Evolutionary conservation across 2,329 filamentous ascomycete genomes (phyloP), one percentile per base, ranked within the genome.

Genomic region (Aphanocladium album): DNA sequence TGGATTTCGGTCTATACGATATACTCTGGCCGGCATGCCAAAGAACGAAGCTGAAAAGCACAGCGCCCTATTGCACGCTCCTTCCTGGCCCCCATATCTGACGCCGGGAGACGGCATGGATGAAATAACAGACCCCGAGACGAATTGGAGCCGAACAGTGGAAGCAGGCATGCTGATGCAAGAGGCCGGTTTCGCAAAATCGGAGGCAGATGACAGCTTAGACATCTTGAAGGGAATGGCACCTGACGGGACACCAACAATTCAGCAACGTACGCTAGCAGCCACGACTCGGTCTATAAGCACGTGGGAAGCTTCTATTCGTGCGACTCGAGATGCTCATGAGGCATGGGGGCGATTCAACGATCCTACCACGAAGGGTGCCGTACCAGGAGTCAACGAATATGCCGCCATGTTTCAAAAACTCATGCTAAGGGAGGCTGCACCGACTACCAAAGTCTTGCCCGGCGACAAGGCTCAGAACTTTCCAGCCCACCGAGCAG

Each of bases 401-500:
- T 88, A 86, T 66, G 75, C 77, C 8, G 82, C 83, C 60, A 84
- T 88, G 82, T 83, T 88, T 63, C 69, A 79, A 58, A 88, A 87
- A 67, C 74, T 88, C 1, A 70, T 77, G 19, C 67, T 70, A 17
- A 67, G 69, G 37, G 68, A 73, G 50, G 71, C 64, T 16, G 66
- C 69, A n/a, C 47, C 64, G 5, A 53, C 65, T 3, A 63, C 63
- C 35, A 65, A 62, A 2, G 62, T 78, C 16, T 68, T 83, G 2
- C 84, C 88, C 6, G 89, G 89, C 14, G 88, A 90, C 65, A 76
- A 76, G 43, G 78, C 84, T 21, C 74, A 86, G 21, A 79, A 83
- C 60, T 70, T 75, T 64, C 63, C 69, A 19, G 68, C 70, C 6
- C 63, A 69, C 55, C 62, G 70, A 43, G 67, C 73, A 14, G 74